Evolutionary conservation across 2,329 filamentous ascomycete species (phyloP), one percentile per base, ranked within the genome.

Genomic region (Emericellopsis atlantica): DNA sequence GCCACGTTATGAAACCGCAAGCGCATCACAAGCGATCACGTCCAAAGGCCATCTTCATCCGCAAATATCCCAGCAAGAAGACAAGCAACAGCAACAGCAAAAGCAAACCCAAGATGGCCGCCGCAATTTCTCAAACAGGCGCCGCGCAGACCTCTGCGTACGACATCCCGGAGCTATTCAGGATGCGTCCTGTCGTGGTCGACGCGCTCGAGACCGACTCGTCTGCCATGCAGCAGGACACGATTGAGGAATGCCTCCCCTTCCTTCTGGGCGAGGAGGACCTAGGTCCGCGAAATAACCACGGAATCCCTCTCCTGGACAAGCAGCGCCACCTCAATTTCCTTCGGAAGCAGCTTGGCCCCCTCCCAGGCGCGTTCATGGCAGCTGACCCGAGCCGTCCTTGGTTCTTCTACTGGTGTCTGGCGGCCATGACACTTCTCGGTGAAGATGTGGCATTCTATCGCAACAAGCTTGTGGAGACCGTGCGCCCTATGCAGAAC

Each of bases 401-500:
- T 9, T 98, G 92, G 92, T 75, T 95, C 53, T 72, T 95, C 48
- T 96, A 95, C 65, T 98, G 92, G 92, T 84, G 76, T 40, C 67
- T 96, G 41, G 76, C 81, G 29, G 87, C 76, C 3, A 67, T 98
- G 48, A 68, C 73, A 22, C 68, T 89, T 29, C 65, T 98, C 39
- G 88, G 86, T 37, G 77, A 88, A 54, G 85, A 95, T 56, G 67
- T 75, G 37, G 61, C 61, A 26, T 60, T 76, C 32, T 90, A 86
- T 59, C 75, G 81, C 42, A 66, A 82, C 48, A 70, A 74, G 62
- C 76, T 90, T 44, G 65, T 84, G 39, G 74, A 79, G 45, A 95
- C 89, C 6, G 80, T 92, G 39, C 72, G 70, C 37, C 77, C 85
- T 36, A 80, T 90, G 62, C 92, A 96, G 62, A 93, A 95, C 59